phyloP scores from a whole-genome alignment of 768 basidiomycete genomes.

The Gloeopeniophorella convolvens region DNA sequence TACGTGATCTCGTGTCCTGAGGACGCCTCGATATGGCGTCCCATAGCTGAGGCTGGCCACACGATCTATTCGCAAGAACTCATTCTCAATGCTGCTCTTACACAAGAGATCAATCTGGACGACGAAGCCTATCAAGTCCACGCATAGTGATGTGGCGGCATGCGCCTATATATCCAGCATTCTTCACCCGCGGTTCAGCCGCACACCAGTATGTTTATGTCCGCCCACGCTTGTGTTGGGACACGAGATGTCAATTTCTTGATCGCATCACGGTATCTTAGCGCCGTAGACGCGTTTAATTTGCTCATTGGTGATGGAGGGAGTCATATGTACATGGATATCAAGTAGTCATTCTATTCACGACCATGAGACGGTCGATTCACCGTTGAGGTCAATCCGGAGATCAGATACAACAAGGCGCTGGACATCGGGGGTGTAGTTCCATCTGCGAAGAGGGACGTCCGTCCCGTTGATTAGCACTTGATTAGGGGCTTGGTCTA shows the following conservation, averaged over 20 bases:
- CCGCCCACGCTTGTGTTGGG: too few relatives aligned
- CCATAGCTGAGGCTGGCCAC: slow-evolving; percentile 43
- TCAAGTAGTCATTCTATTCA: neutral
- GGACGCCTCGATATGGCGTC: slow-evolving; percentile 61
- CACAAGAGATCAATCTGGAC: slow-evolving; percentile 64
- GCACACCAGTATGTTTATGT: too few relatives aligned
- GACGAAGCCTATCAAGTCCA: slow-evolving; percentile 24
- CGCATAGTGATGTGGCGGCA: neutral
- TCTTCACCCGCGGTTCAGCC: too few relatives aligned
- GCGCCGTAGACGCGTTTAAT: too few relatives aligned
- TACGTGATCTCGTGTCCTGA: slow-evolving; percentile 61
- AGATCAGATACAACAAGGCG: slow-evolving; percentile 10
- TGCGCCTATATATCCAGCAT: too few relatives aligned
- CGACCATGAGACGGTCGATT: slow-evolving; percentile 3
- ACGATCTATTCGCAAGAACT: slow-evolving; percentile 67
- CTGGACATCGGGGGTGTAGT: slow-evolving; percentile 9
- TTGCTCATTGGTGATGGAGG: too few relatives aligned
- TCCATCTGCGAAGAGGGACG: slow-evolving; percentile 8
- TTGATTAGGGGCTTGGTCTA: slow-evolving; percentile 5
- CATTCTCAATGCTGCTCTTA: slow-evolving; percentile 54
- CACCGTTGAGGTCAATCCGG: slow-evolving; percentile 8
- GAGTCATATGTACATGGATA: neutral
- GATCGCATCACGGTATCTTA: too few relatives aligned
- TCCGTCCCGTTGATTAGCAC: slow-evolving; percentile 1
- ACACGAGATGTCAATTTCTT: too few relatives aligned